These are phyloP conservation scores for Collybia sp. DNA, from an alignment of 768 basidiomycete genomes.

Conservation along the genomic window DNA sequence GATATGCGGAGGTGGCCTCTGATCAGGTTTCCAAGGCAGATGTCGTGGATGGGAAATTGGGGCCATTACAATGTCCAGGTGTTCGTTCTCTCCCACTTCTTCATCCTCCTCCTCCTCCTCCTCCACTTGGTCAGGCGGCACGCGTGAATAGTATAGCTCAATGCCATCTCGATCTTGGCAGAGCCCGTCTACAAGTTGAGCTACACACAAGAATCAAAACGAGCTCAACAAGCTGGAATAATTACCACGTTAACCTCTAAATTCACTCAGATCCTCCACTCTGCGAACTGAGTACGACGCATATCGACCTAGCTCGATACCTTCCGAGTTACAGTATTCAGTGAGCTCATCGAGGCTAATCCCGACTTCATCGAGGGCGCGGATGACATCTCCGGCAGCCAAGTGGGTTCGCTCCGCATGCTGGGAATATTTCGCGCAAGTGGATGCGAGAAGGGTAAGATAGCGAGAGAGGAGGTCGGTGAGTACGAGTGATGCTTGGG, in stretches of 20 bases:
- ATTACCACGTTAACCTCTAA: slow-evolving; percentile 52
- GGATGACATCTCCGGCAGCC: slow-evolving; percentile 54
- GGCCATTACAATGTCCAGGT: slow-evolving; percentile 19
- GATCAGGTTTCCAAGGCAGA: slow-evolving; percentile 32
- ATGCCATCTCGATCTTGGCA: slow-evolving; percentile 48
- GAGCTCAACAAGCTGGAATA: slow-evolving; percentile 11
- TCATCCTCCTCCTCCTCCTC: slow-evolving; percentile 24
- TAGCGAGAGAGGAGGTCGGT: slow-evolving; percentile 78
- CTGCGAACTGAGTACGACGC: slow-evolving; percentile 58
- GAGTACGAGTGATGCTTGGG: slow-evolving; percentile 64
- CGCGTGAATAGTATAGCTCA: slow-evolving; percentile 42
- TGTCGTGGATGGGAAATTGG: slow-evolving; percentile 16
- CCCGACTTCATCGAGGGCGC: slow-evolving; percentile 73
- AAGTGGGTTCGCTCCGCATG: slow-evolving; percentile 66
- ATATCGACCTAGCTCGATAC: slow-evolving; percentile 64
- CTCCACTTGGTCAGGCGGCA: slow-evolving; percentile 25
- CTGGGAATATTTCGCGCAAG: slow-evolving; percentile 69
- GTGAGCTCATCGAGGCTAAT: slow-evolving; percentile 63
- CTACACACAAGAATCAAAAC: slow-evolving; percentile 33
- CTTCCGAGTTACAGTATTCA: slow-evolving; percentile 65
- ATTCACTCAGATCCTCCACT: slow-evolving; percentile 69
- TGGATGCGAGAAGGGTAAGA: slow-evolving; percentile 56
- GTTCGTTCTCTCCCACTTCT: slow-evolving; percentile 24
- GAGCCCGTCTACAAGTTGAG: slow-evolving; percentile 57
- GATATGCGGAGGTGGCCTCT: slow-evolving; percentile 60